Conservation (phyloP, 352 stramenopile genomes). For the Elongisporangium prolatum region DNA sequence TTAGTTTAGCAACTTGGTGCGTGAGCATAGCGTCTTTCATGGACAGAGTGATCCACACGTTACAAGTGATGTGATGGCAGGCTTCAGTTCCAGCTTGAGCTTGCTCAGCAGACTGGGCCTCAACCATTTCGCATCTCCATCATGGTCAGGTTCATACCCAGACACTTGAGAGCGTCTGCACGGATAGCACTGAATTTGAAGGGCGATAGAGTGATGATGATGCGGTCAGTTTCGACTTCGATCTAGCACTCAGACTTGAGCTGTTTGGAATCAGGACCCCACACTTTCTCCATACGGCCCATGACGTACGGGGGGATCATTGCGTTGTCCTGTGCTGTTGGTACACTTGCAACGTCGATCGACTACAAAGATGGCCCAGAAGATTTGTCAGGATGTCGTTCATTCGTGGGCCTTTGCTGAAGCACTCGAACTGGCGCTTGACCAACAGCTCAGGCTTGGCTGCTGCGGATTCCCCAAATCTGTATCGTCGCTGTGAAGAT, state of each 20-base stretch:
- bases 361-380: too few relatives aligned
- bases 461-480: too few relatives aligned
- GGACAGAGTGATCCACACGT: slow-evolving; percentile 44
- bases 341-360: too few relatives aligned
- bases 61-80: slow-evolving; percentile 33
- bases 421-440: too few relatives aligned
- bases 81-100: slow-evolving; percentile 41
- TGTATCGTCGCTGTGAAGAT: too few relatives aligned
- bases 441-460: too few relatives aligned
- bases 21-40: slow-evolving; percentile 29
- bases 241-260: slow-evolving; percentile 73
- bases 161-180: slow-evolving; percentile 54
- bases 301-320: slow-evolving; percentile 46
- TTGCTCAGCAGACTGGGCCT: slow-evolving; percentile 46
- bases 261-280: slow-evolving; percentile 46
- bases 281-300: slow-evolving; percentile 50
- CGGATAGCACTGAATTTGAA: slow-evolving; percentile 76
- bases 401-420: too few relatives aligned
- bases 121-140: slow-evolving; percentile 80
- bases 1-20: too few relatives aligned
- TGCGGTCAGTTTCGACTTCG: slow-evolving; percentile 24
- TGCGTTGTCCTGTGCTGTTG: too few relatives aligned
- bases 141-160: slow-evolving; percentile 48
- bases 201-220: slow-evolving; percentile 29
- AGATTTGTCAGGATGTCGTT: too few relatives aligned